Conservation (phyloP, 495 filamentous ascomycete species). For the Cairneyella variabilis region DNA sequence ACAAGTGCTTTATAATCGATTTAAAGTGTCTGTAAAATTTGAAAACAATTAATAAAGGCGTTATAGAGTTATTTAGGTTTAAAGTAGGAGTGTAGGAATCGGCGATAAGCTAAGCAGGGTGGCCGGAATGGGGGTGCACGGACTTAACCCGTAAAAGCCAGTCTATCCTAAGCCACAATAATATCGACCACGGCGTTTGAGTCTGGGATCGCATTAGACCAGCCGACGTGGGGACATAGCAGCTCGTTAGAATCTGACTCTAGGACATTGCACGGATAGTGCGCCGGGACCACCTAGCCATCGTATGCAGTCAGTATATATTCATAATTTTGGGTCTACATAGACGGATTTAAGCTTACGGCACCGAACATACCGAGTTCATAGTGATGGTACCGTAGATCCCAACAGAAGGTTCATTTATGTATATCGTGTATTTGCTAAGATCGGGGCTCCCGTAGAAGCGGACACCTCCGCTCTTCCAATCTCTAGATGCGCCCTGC, state of each 20-base stretch:
- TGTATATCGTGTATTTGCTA: background rate
- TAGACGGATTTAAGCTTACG: background rate
- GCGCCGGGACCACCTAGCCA: too few relatives aligned
- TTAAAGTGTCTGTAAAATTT: too few relatives aligned
- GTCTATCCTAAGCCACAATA: too few relatives aligned
- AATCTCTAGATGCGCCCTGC: background rate
- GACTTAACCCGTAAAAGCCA: too few relatives aligned
- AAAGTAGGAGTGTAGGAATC: too few relatives aligned
- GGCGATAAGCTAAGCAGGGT: too few relatives aligned
- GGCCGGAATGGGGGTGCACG: too few relatives aligned
- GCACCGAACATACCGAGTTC: background rate
- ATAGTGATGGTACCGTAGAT: conserved; percentile 14
- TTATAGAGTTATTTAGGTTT: too few relatives aligned
- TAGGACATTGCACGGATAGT: conserved; percentile 20
- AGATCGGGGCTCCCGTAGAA: conserved; percentile 2
- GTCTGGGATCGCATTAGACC: conserved; percentile 35
- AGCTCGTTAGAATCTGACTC: conserved; percentile 23
- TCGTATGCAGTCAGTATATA: too few relatives aligned
- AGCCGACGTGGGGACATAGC: conserved; percentile 32
- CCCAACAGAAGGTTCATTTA: conserved; percentile 6
- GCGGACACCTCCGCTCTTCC: background rate
- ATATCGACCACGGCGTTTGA: conserved; percentile 31
- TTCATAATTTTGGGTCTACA: background rate
- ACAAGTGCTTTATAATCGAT: too few relatives aligned
- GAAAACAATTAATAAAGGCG: too few relatives aligned